A percentile compares a stretch with the other conserved stretches of the same genome.
phyloP scores from a whole-genome alignment of 257 asterid genomes.

The Scutellaria galericulata region DNA sequence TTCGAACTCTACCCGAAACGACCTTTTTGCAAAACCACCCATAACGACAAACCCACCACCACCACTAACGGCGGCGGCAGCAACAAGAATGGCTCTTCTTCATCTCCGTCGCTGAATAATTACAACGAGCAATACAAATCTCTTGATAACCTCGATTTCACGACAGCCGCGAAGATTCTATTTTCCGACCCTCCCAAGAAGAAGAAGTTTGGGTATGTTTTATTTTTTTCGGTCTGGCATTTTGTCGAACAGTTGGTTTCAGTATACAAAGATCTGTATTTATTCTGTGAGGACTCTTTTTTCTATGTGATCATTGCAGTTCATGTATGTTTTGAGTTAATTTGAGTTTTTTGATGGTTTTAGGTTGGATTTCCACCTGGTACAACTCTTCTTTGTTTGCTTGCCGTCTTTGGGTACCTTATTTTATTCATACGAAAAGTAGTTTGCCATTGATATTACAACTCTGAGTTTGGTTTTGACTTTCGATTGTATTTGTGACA shows the following conservation, averaged over 20 bases:
- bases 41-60: slow-evolving; percentile 41
- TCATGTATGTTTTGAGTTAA: background rate
- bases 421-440: slow-evolving; percentile 20
- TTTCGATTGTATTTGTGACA: slow-evolving; percentile 26
- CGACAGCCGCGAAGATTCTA: slow-evolving; percentile 68
- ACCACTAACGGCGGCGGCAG: slow-evolving; percentile 17
- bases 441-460: slow-evolving; percentile 20
- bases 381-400: slow-evolving; percentile 85
- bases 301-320: background rate
- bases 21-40: slow-evolving; percentile 46
- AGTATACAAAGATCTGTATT: background rate
- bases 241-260: slow-evolving; percentile 35
- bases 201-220: slow-evolving; percentile 75
- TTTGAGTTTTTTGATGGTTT: slow-evolving; percentile 29
- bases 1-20: slow-evolving; percentile 31
- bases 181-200: slow-evolving; percentile 59
- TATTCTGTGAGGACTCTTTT: background rate
- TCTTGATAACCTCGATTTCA: slow-evolving; percentile 65
- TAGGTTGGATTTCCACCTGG: slow-evolving; percentile 95
- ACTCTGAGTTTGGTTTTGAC: slow-evolving; percentile 11
- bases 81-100: slow-evolving; percentile 48
- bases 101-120: slow-evolving; percentile 43
- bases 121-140: slow-evolving; percentile 69
- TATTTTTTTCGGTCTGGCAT: slow-evolving; percentile 28
- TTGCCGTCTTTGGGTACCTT: slow-evolving; percentile 88